These are phyloP conservation scores for Sclerospora graminicola DNA, from an alignment of 352 stramenopile species.

Conservation along the genomic window DNA sequence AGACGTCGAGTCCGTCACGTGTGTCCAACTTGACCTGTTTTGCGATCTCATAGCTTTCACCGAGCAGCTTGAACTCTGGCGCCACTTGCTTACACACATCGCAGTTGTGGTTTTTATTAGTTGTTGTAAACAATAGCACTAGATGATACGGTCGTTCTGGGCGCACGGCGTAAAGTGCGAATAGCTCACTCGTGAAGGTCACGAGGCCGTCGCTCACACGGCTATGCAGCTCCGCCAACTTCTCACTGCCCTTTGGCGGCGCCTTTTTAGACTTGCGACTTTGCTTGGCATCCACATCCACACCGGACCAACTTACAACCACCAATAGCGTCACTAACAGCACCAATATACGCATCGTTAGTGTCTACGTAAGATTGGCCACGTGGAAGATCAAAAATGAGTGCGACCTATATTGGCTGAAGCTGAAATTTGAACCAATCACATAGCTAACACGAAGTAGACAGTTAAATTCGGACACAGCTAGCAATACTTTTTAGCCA, in stretches of 20 bases:
- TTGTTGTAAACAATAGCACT: conserved; percentile 69
- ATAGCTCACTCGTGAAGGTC: conserved; percentile 43
- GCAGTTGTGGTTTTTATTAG: conserved; percentile 63
- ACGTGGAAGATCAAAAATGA: conserved; percentile 31
- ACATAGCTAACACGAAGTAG: not conserved
- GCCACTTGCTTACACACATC: conserved; percentile 61
- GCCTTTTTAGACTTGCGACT: conserved; percentile 20
- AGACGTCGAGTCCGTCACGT: conserved; percentile 62
- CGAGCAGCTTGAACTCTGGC: conserved; percentile 56
- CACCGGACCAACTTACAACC: conserved; percentile 12
- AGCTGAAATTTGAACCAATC: not conserved
- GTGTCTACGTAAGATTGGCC: conserved; percentile 3
- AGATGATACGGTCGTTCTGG: conserved; percentile 75
- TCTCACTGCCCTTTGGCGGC: conserved; percentile 39
- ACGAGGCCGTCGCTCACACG: conserved; percentile 51
- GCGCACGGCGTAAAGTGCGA: conserved; percentile 41
- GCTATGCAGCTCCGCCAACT: conserved; percentile 44
- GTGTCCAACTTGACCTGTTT: conserved; percentile 70
- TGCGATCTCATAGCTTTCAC: conserved; percentile 46
- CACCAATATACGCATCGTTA: conserved; percentile 17
- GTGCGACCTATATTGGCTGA: not conserved
- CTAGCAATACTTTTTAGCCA: conserved; percentile 1
- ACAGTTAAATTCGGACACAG: not conserved
- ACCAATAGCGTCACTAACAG: conserved; percentile 34
- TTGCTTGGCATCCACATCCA: conserved; percentile 28